Conservation (phyloP, 805 yeast species). For the Candida stauntonica region DNA sequence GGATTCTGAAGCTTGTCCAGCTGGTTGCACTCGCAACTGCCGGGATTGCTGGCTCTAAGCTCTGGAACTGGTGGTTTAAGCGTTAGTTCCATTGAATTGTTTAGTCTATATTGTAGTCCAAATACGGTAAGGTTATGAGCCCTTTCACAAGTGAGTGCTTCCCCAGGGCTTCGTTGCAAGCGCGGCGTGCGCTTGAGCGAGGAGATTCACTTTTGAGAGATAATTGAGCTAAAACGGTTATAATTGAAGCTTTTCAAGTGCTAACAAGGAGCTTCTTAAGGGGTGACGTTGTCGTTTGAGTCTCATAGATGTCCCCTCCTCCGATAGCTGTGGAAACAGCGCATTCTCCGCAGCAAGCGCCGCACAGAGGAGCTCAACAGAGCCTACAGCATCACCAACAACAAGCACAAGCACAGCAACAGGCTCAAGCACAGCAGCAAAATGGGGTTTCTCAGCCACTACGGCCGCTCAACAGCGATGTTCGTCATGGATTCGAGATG, state of each 20-base stretch:
- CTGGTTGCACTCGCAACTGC: neutral
- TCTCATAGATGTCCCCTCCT: neutral
- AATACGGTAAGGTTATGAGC: too few relatives aligned
- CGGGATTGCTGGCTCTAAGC: conserved; percentile 5
- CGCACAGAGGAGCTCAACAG: neutral
- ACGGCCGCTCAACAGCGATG: conserved; percentile 39
- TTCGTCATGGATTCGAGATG: conserved; percentile 67
- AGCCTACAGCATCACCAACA: neutral
- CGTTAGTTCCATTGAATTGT: neutral
- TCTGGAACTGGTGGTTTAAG: conserved; percentile 4
- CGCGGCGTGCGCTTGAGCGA: too few relatives aligned
- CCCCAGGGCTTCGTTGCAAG: too few relatives aligned
- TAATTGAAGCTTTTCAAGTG: too few relatives aligned
- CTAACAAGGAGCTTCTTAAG: too few relatives aligned
- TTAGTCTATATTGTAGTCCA: too few relatives aligned
- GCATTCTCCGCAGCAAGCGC: neutral
- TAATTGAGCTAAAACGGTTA: too few relatives aligned
- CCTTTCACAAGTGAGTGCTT: too few relatives aligned
- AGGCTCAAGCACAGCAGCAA: conserved; percentile 1
- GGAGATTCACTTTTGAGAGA: too few relatives aligned
- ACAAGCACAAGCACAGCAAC: neutral
- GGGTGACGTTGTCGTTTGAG: too few relatives aligned
- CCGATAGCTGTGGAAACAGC: neutral
- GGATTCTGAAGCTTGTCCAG: conserved; percentile 35
- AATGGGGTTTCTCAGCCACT: conserved; percentile 8